Base-by-base conservation (phyloP, 2,329 filamentous ascomycete species). In the Ceratocystiopsis sp. region DNA sequence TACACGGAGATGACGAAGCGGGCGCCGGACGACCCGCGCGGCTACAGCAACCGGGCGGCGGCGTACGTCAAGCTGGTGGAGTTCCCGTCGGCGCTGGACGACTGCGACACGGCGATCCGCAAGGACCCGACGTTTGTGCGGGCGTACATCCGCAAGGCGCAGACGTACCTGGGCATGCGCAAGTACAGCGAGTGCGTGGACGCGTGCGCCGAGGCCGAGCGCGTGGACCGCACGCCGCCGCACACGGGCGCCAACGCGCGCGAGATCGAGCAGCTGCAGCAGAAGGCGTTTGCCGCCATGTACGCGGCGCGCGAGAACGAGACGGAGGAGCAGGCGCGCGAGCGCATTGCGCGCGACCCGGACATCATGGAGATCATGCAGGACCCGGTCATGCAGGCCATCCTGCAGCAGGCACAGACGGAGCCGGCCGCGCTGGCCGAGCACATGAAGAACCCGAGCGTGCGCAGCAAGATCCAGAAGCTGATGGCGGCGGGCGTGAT, bases 1-100 rank as follows among this genome's bases (percentile, higher is more conserved):
- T 98, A 98, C 68, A 76, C 71, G 1, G 91, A 98, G 67, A 95
- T 96, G 87, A 82, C 82, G 62, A 95, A 95, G 73, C 86, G 91
- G 46, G 81, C 85, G 0, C 91, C 93, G 7, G 73, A 93, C 1
- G 91, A 98, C 57, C 80, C 91, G 36, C 80, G 93, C 53, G 89
- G 91, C 37, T 98, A 91, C 72, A 93, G 84, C 59, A 98, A 98
- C 73, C 86, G 91, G 53, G 91, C 91, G 8, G 91, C 91, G 5
- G 93, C 91, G 38, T 85, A 96, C 56, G 83, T 95, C 65, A 98
- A 98, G 69, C 73, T 98, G 37, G 83, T 98, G 55, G 84, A 87
- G 53, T 94, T 98, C 69, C 91, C 91, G 8, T 84, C 80, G 51
- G 93, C 91, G 1, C 78, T 98, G 35, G 77, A 86, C 40, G 93